These are phyloP conservation scores for Fusarium vanettenii DNA, from an alignment of 2,329 filamentous ascomycete species.

Conservation along the genomic window DNA sequence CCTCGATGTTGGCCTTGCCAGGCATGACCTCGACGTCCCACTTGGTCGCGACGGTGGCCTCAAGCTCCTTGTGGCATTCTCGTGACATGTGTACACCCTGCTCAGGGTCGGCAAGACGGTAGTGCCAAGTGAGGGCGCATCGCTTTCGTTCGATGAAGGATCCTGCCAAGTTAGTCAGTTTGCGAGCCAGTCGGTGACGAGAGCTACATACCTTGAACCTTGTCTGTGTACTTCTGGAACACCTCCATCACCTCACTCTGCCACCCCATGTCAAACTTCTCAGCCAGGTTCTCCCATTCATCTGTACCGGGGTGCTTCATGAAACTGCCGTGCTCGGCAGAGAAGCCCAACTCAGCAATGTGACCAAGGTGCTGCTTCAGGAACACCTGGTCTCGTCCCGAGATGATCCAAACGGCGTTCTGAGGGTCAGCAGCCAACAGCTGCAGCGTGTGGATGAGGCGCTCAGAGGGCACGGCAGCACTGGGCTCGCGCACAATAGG, in stretches of 20 bases:
- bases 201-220: constrained; percentile 75
- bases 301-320: constrained; percentile 82
- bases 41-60: constrained; percentile 77
- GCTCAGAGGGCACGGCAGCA: constrained; percentile 87
- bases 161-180: constrained; percentile 59
- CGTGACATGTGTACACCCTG: constrained; percentile 82
- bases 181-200: no score
- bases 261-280: constrained; percentile 91
- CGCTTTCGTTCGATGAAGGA: constrained; percentile 96
- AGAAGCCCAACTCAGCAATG: constrained; percentile 89
- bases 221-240: constrained; percentile 90
- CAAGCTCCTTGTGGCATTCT: constrained; percentile 85
- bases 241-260: constrained; percentile 84
- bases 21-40: constrained; percentile 97
- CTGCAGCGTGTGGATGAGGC: constrained; percentile 83
- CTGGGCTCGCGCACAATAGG: constrained; percentile 94
- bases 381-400: constrained; percentile 92
- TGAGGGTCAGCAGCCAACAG: constrained; percentile 80
- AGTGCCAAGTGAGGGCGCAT: constrained; percentile 97
- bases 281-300: constrained; percentile 90
- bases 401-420: constrained; percentile 99
- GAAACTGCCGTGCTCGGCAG: constrained; percentile 96
- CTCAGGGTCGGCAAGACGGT: constrained; percentile 89
- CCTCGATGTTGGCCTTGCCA: constrained; percentile 96
- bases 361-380: constrained; percentile 92